phyloP scores from a whole-genome alignment of 306 rosid genomes.

The Myrica gale region DNA sequence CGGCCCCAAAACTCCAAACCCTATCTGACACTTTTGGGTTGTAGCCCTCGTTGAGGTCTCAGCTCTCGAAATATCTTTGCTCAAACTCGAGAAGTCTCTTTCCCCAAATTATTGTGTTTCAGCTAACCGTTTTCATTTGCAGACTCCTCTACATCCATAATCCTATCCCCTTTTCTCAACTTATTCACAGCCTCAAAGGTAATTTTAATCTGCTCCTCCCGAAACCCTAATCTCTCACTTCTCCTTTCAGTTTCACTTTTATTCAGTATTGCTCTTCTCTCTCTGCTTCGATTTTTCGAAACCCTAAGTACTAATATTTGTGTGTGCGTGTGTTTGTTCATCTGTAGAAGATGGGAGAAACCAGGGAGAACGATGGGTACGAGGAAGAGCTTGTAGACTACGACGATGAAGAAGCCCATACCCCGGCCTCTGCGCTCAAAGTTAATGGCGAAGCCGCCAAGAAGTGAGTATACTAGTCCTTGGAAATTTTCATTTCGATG shows the following conservation, averaged over 20 bases:
- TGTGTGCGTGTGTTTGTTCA: background rate
- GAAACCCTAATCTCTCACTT: conserved; percentile 35
- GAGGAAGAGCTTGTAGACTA: conserved; percentile 98
- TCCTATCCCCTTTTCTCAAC: conserved; percentile 7
- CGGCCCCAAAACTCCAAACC: conserved; percentile 11
- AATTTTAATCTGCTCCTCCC: conserved; percentile 2
- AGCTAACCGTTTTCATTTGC: conserved; percentile 81
- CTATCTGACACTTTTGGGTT: conserved; percentile 12
- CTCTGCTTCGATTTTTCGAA: background rate
- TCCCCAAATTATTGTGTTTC: conserved; percentile 41
- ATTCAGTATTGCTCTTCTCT: background rate
- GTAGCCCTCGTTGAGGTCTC: conserved; percentile 34
- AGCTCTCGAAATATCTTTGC: conserved; percentile 27
- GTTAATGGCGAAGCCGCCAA: conserved; percentile 89
- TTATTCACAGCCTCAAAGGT: conserved; percentile 45
- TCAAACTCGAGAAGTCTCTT: conserved; percentile 31
- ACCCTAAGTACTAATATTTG: conserved; percentile 6
- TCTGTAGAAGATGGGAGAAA: conserved; percentile 76
- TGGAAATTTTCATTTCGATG: background rate
- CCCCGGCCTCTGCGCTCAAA: conserved; percentile 79
- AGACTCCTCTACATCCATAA: conserved; percentile 54
- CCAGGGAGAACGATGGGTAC: conserved; percentile 74
- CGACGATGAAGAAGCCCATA: conserved; percentile 94
- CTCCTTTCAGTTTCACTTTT: background rate
- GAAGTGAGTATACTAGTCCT: conserved; percentile 48